Base-by-base conservation (phyloP, 306 rosid genomes). In the Vigna reflexopilosa region DNA sequence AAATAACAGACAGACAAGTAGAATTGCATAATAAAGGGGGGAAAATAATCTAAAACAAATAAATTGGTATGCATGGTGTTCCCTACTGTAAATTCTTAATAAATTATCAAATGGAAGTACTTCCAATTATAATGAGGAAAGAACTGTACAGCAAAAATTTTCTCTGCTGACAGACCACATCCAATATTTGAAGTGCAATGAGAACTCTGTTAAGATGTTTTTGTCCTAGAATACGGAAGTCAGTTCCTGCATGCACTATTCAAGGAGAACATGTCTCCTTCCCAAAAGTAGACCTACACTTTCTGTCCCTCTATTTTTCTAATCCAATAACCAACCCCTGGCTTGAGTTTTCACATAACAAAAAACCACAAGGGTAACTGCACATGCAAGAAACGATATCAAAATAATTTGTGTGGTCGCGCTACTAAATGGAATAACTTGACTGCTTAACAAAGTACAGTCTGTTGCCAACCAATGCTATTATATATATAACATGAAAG, bases 101-200 rank as follows among this genome's bases (percentile, higher is more conserved):
- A 58, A 58, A 59, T 50, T 17, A 52, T 61, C 50, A 34, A 26
- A 67, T 32, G 42, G 64, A 63, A 84, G 17, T 38, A 57, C 67
- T 40, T 58, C 51, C 36, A 72, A 49, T 65, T 36, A 59, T 6
- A 76, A 51, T 26, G 67, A 84, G 65, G 55, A 52, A 77, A 59
- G 15, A 56, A 74, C 17, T 56, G 44, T 20, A 66, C 32, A 3
- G 47, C 6, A 16, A 32, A 69, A 22, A 40, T 45, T 19, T 26
- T 56, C 59, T 38, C 50, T 28, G 32, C 40, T 12, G 9, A 42
- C 20, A 73, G 9, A 73, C 61, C 49, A 55, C 49, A 66, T 47
- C 45, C 8, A 50, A 34, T 19, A 67, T 20, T 16, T 69, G 14
- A 65, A 80, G 9, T 28, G 70, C 22, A 44, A 55, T 2, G 40